Conservation (phyloP, 139 green algal species). For the Closterium sp. region DNA sequence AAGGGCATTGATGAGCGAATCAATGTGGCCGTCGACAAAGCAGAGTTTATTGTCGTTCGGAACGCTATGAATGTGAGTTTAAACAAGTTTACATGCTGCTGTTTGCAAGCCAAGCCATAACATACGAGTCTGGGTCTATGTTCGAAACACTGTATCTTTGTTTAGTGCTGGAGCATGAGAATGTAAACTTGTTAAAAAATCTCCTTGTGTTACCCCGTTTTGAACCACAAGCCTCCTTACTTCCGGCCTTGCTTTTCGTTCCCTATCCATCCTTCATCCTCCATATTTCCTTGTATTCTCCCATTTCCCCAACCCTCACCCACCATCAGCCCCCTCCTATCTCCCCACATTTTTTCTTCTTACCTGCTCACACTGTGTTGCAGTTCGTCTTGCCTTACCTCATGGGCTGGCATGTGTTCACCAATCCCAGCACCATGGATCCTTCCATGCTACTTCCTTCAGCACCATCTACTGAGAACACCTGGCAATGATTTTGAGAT, state of each 20-base stretch:
- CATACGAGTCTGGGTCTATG: not conserved
- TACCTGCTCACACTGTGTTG: not conserved
- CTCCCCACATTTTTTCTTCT: too few species aligned
- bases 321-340: too few species aligned
- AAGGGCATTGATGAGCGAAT: not conserved
- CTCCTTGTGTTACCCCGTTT: too few species aligned
- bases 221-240: too few species aligned
- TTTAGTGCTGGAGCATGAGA: too few species aligned
- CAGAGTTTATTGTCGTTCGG: not conserved
- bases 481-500: not conserved
- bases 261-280: not conserved
- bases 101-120: not conserved
- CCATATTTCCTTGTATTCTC: not conserved
- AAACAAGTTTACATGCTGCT: not conserved
- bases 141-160: not conserved
- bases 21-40: not conserved
- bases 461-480: not conserved
- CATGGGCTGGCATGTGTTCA: not conserved
- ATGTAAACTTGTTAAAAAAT: too few species aligned
- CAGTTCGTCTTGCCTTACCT: not conserved
- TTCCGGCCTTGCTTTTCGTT: too few species aligned
- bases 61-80: not conserved
- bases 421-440: not conserved
- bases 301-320: too few species aligned
- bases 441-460: not conserved